Base-by-base conservation (phyloP, 1,139 yeast genomes). In the Blastobotrys raffinosifermentans region DNA sequence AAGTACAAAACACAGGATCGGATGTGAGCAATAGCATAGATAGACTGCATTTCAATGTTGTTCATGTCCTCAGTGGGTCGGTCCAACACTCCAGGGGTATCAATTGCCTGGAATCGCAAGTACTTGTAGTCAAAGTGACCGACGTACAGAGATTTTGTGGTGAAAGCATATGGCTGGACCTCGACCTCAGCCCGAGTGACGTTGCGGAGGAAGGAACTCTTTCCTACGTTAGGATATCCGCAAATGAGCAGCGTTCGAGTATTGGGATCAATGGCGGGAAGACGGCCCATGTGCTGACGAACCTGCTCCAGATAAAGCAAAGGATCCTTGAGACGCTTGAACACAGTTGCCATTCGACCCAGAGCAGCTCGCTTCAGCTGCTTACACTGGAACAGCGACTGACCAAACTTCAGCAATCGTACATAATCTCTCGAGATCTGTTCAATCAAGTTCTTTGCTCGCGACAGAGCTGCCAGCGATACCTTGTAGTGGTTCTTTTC, bases 1-100 rank as follows among this genome's bases (percentile, higher is more conserved):
- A 91, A 91, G 68, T 93, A 91, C 56, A 93, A 67, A 33, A 91
- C 95, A 64, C 96, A 86, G 17, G 97, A 87, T 60, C 98, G 77
- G 63, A 91, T 77, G 66, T 91, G 98, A 26, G 98, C 98, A 72
- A 91, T 86, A 45, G 98, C 98, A 58, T 93, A 91, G 58, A 91
- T 89, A 40, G 95, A 82, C 70, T 91, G 99, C 98, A 91, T 91
- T 71, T 91, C 99, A 63, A 91, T 93, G 67, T 93, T 91, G 70
- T 89, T 93, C 99, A 91, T 93, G 63, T 91, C 97, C 64, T 91
- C 99, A 33, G 97, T 87, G 45, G 98, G 98, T 65, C 97, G 81
- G 66, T 91, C 99, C 61, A 91, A 72, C 57, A 91, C 89, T 71
- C 99, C 99, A 19, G 99, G 99, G 22, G 99, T 91, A 65, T 91